Base-by-base conservation (phyloP, 805 yeast species). In the Wickerhamiella azymoides region DNA sequence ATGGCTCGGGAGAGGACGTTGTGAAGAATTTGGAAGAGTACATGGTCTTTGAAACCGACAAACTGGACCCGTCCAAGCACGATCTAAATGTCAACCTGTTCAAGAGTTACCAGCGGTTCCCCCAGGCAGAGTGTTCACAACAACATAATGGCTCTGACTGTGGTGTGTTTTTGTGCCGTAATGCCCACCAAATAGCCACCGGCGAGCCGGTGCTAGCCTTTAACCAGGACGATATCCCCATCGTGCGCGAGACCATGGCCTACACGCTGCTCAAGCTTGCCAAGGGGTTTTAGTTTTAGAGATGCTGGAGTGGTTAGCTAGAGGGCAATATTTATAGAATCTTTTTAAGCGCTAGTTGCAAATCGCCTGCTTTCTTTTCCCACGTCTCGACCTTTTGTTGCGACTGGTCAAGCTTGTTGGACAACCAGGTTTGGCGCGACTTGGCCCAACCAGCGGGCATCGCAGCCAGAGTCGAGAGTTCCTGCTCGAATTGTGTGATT, bases 81-180 rank as follows among this genome's bases (percentile, higher is more conserved):
- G 65, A 60, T 9, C 52, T 54, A 6, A 55, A 54, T 32, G 57
- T 56, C 1, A 54, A 47, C 4, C 36, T 60, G 10, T 68, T 69
- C 6, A 50, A 58, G 30, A 66, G 64, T 16, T 57, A 53, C 47
- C 16, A 32, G 36, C 35, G 40, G 10, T 46, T 39, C 10, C 54
- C 55, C 33, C 39, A 59, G 2, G 50, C 60, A 2, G 58, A 63
- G n/a, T 70, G 88, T 37, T 97, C 98, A 1, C 84, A 80, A 53
- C 98, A 92, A 59, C 67, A 70, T 24, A 92, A 92, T 58, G 96
- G 96, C 0, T 84, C 60, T 53, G 98, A 92, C 62, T 92, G 98
- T 66, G 98, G 98, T 7, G 94, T 89, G 2, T 92, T 88, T 57
- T 74, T 93, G 2, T 81, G 96, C 61, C 75, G 86, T 46, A 80